These are phyloP conservation scores for Chondrostereum purpureum DNA, from an alignment of 1,284 basidiomycete species.

Conservation along the genomic window DNA sequence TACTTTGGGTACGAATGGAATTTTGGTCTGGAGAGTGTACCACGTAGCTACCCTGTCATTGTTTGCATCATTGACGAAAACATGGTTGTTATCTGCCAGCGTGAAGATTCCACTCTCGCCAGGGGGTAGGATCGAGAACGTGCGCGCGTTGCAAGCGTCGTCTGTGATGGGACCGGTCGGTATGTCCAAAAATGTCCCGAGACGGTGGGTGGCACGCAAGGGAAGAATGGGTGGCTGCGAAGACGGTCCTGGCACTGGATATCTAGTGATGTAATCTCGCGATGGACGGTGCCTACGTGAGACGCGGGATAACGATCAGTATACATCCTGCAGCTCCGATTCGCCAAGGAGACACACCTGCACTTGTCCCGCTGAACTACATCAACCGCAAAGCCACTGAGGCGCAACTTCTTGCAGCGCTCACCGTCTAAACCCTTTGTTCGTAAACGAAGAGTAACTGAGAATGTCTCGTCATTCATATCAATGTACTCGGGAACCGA, in stretches of 20 bases:
- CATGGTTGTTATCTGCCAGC: constrained; percentile 37
- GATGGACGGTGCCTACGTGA: constrained; percentile 33
- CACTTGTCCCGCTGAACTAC: constrained; percentile 40
- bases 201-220: constrained; percentile 45
- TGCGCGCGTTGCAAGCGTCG: constrained; percentile 24
- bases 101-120: constrained; percentile 36
- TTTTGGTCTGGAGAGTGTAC: constrained; percentile 51
- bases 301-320: not conserved
- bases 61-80: constrained; percentile 34
- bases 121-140: constrained; percentile 49
- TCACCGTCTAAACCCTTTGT: constrained; percentile 40
- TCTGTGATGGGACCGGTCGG: constrained; percentile 34
- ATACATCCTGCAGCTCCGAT: too few species aligned
- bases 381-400: constrained; percentile 3
- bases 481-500: constrained; percentile 51
- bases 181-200: constrained; percentile 47
- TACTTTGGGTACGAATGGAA: constrained; percentile 37
- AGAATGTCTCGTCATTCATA: constrained; percentile 37
- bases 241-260: constrained; percentile 45
- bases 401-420: constrained; percentile 43
- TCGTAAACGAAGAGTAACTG: constrained; percentile 55
- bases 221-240: constrained; percentile 59
- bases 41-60: constrained; percentile 34
- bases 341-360: constrained; percentile 40
- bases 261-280: constrained; percentile 33